Conservation (phyloP, 140 eudicot species). For the Ambrosia hybrid region DNA sequence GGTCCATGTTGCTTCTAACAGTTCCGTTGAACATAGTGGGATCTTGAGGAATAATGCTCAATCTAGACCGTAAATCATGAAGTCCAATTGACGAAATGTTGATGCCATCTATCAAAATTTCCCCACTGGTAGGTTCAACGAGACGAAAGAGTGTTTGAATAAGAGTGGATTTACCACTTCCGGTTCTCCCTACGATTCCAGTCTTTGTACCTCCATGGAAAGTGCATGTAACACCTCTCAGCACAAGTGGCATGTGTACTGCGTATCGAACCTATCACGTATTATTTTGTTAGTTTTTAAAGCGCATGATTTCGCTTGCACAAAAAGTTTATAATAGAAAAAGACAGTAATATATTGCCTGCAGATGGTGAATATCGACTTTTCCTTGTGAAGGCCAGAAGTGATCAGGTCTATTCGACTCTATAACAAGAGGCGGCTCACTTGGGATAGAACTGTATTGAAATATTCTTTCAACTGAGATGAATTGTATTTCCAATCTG, state of each 20-base stretch:
- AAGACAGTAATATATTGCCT: slow-evolving; percentile 25
- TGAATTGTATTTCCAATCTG: slow-evolving; percentile 54
- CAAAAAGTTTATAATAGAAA: background rate
- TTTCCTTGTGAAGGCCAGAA: slow-evolving; percentile 57
- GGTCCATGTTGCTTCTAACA: slow-evolving; percentile 53
- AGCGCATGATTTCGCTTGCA: background rate
- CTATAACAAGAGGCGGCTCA: slow-evolving; percentile 65
- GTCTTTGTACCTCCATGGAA: slow-evolving; percentile 58
- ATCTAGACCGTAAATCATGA: slow-evolving; percentile 46
- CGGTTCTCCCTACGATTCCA: slow-evolving; percentile 88
- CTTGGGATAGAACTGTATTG: slow-evolving; percentile 59
- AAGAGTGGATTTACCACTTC: slow-evolving; percentile 94
- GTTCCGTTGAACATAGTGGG: slow-evolving; percentile 54
- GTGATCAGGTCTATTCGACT: slow-evolving; percentile 48
- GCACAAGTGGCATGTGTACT: slow-evolving; percentile 61
- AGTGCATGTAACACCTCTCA: slow-evolving; percentile 47
- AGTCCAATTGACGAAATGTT: slow-evolving; percentile 43
- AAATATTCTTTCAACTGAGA: slow-evolving; percentile 81
- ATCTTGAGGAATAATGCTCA: slow-evolving; percentile 61
- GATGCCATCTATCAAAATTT: slow-evolving; percentile 45
- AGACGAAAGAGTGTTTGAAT: slow-evolving; percentile 85
- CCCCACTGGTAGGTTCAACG: slow-evolving; percentile 60
- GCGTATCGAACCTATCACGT: slow-evolving; percentile 56
- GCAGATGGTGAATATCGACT: slow-evolving; percentile 38
- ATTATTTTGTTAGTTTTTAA: background rate